phyloP scores from a whole-genome alignment of 148 eudicot genomes.

The Persicaria tinctoria region DNA sequence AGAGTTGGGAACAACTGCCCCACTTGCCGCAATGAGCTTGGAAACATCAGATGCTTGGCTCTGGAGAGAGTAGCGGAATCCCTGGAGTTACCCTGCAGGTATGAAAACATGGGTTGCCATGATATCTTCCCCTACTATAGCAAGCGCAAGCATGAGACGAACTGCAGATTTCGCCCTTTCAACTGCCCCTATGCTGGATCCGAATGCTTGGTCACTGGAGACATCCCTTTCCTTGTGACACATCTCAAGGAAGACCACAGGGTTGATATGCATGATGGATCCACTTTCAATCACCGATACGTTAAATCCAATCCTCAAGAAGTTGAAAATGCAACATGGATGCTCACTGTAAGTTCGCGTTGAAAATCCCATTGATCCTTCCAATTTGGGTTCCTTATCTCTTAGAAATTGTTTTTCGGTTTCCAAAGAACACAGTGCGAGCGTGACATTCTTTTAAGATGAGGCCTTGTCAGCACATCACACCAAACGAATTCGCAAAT shows the following conservation, averaged over 20 bases:
- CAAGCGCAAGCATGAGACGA: slow-evolving; percentile 44
- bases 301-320: slow-evolving; percentile 24
- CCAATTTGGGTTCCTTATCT: not conserved
- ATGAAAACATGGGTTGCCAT: slow-evolving; percentile 41
- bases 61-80: slow-evolving; percentile 63
- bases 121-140: slow-evolving; percentile 34
- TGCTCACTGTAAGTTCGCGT: slow-evolving; percentile 44
- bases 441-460: too few species aligned
- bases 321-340: slow-evolving; percentile 52
- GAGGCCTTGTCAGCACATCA: too few species aligned
- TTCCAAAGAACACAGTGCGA: not conserved
- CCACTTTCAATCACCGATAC: slow-evolving; percentile 49
- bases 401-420: not conserved
- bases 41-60: slow-evolving; percentile 68
- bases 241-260: slow-evolving; percentile 50
- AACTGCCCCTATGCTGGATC: slow-evolving; percentile 54
- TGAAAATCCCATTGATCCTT: slow-evolving; percentile 1
- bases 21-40: slow-evolving; percentile 50
- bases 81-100: slow-evolving; percentile 50
- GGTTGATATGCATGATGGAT: slow-evolving; percentile 53
- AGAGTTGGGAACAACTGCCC: slow-evolving; percentile 52
- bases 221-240: slow-evolving; percentile 42
- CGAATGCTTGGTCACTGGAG: slow-evolving; percentile 45
- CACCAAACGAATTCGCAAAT: too few species aligned
- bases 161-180: slow-evolving; percentile 49